Percentiles rank a stretch among this genome's conserved stretches.
These are phyloP conservation scores for Mycena polygramma DNA, from an alignment of 768 basidiomycete genomes.

Conservation along the genomic window DNA sequence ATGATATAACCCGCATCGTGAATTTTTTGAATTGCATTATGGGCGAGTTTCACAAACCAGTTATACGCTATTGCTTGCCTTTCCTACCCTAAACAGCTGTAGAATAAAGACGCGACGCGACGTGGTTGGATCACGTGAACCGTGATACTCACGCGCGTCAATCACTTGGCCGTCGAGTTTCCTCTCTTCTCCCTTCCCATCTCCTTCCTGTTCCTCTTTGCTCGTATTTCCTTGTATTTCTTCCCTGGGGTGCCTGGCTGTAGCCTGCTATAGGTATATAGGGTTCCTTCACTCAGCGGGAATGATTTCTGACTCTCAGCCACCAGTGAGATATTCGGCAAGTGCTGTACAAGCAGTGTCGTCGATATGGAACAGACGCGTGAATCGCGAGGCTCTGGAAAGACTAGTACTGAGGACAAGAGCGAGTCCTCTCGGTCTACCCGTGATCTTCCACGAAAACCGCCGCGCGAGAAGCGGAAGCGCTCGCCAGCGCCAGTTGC, in stretches of 20 bases:
- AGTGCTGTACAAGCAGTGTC: neutral
- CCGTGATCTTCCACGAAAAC: constrained; percentile 12
- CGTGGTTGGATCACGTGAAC: neutral
- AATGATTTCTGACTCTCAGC: neutral
- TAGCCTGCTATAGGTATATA: too few relatives aligned
- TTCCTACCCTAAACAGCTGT: neutral
- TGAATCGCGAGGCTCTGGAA: constrained; percentile 10
- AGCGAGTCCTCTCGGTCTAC: neutral
- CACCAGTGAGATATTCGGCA: neutral
- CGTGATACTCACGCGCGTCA: neutral
- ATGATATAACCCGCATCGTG: too few relatives aligned
- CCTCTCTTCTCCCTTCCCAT: neutral
- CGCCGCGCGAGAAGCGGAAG: constrained; percentile 32
- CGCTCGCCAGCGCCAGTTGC: constrained; percentile 29
- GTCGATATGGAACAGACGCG: constrained; percentile 10
- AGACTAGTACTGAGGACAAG: neutral
- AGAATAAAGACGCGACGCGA: constrained; percentile 7
- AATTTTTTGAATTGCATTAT: too few relatives aligned
- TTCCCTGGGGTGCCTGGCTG: too few relatives aligned
- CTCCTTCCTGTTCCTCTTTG: neutral
- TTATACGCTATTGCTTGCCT: neutral
- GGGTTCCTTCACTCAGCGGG: neutral
- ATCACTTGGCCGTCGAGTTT: neutral
- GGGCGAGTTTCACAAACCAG: neutral
- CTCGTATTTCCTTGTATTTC: neutral